Evolutionary conservation across 768 basidiomycete genomes (phyloP).

Genomic region (Psilocybe cyanescens): DNA sequence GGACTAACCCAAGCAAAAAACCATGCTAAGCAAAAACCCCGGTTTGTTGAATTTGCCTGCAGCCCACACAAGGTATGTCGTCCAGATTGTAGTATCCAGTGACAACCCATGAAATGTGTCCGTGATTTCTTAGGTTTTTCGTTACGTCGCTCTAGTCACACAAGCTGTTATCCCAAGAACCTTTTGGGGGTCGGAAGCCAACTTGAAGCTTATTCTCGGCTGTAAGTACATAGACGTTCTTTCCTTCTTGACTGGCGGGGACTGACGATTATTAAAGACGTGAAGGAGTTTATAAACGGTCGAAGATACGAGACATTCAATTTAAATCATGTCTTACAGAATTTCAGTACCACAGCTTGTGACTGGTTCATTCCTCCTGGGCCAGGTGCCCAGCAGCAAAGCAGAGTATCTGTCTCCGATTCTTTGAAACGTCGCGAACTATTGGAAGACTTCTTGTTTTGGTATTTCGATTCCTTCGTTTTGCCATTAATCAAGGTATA

Average conservation of each 20-base stretch:
- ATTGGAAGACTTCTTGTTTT: slow-evolving; percentile 87
- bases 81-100: not conserved
- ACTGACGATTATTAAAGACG: slow-evolving; percentile 45
- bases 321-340: slow-evolving; percentile 78
- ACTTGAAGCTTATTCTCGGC: slow-evolving; percentile 59
- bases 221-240: slow-evolving; percentile 44
- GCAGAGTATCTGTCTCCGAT: slow-evolving; percentile 66
- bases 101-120: not conserved
- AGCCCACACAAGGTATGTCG: slow-evolving; percentile 58
- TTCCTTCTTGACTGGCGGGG: not conserved
- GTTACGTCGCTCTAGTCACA: slow-evolving; percentile 66
- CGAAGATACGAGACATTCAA: slow-evolving; percentile 84
- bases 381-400: slow-evolving; percentile 37
- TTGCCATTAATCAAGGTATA: slow-evolving; percentile 77
- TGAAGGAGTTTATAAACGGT: slow-evolving; percentile 71
- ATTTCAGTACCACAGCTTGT: slow-evolving; percentile 74
- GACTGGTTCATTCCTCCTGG: slow-evolving; percentile 72
- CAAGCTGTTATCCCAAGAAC: slow-evolving; percentile 70
- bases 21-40: slow-evolving; percentile 60
- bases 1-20: slow-evolving; percentile 52
- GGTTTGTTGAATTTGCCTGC: slow-evolving; percentile 81
- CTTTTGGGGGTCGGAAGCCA: slow-evolving; percentile 79
- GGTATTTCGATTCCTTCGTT: slow-evolving; percentile 91
- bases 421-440: slow-evolving; percentile 78
- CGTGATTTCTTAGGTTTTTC: slow-evolving; percentile 57